Conservation (phyloP, 2,329 filamentous ascomycete species). For the Saccharata proteae region DNA sequence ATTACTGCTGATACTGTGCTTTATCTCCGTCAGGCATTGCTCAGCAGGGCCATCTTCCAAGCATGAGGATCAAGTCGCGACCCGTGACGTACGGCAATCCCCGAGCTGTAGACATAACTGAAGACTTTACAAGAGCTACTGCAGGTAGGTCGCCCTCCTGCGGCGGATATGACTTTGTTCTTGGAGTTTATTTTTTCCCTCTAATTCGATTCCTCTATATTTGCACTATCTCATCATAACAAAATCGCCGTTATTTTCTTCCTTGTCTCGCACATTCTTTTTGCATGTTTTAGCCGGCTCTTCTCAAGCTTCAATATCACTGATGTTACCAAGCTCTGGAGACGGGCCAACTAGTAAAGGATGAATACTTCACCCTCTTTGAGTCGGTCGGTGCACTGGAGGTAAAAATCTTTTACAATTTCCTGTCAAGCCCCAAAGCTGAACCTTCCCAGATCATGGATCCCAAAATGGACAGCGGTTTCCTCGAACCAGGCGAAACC, state of each 20-base stretch:
- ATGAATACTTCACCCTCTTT: conserved; percentile 87
- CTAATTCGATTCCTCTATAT: no score
- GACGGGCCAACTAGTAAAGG: conserved; percentile 78
- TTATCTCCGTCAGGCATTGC: conserved; percentile 3
- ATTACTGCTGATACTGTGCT: conserved; percentile 3
- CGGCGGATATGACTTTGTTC: background rate
- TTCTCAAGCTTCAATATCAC: conserved; percentile 8
- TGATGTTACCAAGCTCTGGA: conserved; percentile 46
- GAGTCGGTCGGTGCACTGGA: conserved; percentile 84
- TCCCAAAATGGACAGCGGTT: conserved; percentile 96
- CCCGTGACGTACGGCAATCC: conserved; percentile 5
- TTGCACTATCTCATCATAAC: no score
- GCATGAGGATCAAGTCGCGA: conserved; percentile 6
- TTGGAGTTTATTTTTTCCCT: conserved; percentile 8
- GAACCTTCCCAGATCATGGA: conserved; percentile 71
- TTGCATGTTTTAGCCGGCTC: conserved; percentile 2
- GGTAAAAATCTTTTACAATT: conserved; percentile 22
- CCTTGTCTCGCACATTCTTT: conserved; percentile 1
- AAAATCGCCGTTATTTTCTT: conserved; percentile 3
- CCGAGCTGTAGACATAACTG: conserved; percentile 20
- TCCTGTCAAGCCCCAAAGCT: background rate
- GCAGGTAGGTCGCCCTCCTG: conserved; percentile 10
- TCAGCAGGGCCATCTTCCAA: conserved; percentile 3
- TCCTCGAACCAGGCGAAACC: conserved; percentile 63
- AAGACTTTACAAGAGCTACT: conserved; percentile 20